Base-by-base conservation (phyloP, 2,329 filamentous ascomycete genomes). In the Drechslerella stenobrocha region DNA sequence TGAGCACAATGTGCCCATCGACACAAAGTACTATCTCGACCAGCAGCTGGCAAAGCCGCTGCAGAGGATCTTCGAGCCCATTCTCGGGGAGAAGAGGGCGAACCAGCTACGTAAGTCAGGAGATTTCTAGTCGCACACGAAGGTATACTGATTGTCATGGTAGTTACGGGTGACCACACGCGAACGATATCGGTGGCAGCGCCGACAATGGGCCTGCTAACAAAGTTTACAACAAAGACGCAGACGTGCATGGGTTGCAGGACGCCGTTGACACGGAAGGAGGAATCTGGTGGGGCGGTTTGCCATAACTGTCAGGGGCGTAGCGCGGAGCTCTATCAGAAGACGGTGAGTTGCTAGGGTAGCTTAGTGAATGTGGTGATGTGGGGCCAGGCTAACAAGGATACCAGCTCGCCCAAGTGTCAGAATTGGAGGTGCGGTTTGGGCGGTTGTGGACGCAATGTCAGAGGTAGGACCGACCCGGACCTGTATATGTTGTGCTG, bases 181-280 rank as follows among this genome's bases (percentile, higher is more conserved):
- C 87, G 93, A n/a, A 84, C 88, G 47, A 95, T 98, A 71, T 88
- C 90, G 0, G 90, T 97, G 22, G 91, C 92, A 1, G 93, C 90
- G 18, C 92, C 95, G 0, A 88, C 88, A 0, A 84, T 96, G 69
- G 93, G 93, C 59, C 93, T 93, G 0, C 80, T 98, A 70, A 98
- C 98, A 93, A 96, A 95, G 78, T 98, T 97, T 75, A 84, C 93
- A 30, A 96, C 96, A 80, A 96, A 95, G 80, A 98, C 93, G 2
- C 86, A 91, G 78, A 97, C 93, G 0, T 98, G 93, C 77, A 95
- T 98, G 88, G 93, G 91, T 2, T 98, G 93, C 84, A 98, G 97
- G 82, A 96, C 96, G 77, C 93, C 93, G 2, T 81, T 98, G 50
- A 85, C 84, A 4, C 85, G 84, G 65, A 88, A 89, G 72, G 83